phyloP scores from a whole-genome alignment of 108 stramenopile species.

The Bacterosira constricta region DNA sequence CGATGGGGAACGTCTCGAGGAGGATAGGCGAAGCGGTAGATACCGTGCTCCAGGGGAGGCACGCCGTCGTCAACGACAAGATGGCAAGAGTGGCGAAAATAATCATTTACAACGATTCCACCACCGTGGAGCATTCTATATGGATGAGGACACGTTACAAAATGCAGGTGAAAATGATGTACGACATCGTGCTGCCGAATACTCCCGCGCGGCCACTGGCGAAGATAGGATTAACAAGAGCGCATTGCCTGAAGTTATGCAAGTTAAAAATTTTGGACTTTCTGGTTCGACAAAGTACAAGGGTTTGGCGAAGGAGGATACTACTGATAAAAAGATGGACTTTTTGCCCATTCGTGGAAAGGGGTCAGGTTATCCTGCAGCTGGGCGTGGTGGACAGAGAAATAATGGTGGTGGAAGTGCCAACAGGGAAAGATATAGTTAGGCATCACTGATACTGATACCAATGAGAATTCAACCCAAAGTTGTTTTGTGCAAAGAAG shows the following conservation, averaged over 20 bases:
- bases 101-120: slow-evolving; percentile 89
- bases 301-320: slow-evolving; percentile 93
- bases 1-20: slow-evolving; percentile 85
- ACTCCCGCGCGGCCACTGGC: slow-evolving; percentile 84
- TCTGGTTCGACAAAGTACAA: slow-evolving; percentile 90
- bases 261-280: slow-evolving; percentile 94
- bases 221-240: slow-evolving; percentile 88
- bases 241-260: slow-evolving; percentile 91
- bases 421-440: background rate
- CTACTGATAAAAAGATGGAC: slow-evolving; percentile 65
- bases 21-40: slow-evolving; percentile 72
- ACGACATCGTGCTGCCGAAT: slow-evolving; percentile 79
- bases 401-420: background rate
- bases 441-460: too few species aligned
- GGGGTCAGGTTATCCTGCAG: background rate
- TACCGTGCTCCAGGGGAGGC: slow-evolving; percentile 62
- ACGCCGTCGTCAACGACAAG: slow-evolving; percentile 17
- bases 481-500: too few species aligned
- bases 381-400: background rate
- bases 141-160: slow-evolving; percentile 93
- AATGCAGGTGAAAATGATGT: slow-evolving; percentile 80
- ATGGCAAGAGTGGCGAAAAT: slow-evolving; percentile 29
- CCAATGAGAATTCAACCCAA: too few species aligned
- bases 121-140: slow-evolving; percentile 98
- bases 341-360: slow-evolving; percentile 42